Base-by-base conservation (phyloP, 345 rosid species). In the Noccaea bulbosa region DNA sequence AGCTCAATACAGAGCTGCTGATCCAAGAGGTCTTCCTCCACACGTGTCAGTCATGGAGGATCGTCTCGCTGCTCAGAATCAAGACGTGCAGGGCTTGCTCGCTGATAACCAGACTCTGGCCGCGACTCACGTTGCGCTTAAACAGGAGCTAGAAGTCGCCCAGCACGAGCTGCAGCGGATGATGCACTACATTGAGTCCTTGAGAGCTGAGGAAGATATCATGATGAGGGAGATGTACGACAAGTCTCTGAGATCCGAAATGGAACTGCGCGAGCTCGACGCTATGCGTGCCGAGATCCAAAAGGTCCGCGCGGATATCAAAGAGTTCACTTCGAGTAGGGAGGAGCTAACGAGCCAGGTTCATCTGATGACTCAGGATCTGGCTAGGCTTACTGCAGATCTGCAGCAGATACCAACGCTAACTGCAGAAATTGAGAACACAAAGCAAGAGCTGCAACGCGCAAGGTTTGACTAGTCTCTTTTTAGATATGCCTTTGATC, bases 71-170 rank as follows among this genome's bases (percentile, higher is more conserved):
- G 87, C 83, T 48, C 99, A 94, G 27, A 84, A 86, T 65, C 95
- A 94, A 65, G 98, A 88, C n/a, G 86, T 91, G 67, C 99, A 91
- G 74, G 96, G 81, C 11, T 82, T 94, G 5, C 74, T 94, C 46
- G 98, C 85, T 17, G 98, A 94, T 78, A 91, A 91, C 63, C 97
- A 91, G 81, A 71, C 90, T 60, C 76, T 88, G 1, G 97, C 96
- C 46, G 98, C 98, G 0, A 94, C 96, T 6, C 99, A 89, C 51
- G 98, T 94, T 35, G 97, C 99, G 1, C 76, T 94, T 5, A 94
- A 94, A 82, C 99, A 94, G 77, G 99, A 91, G 33, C 39, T 94
- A 66, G 99, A 94, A 73, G 93, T 80, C 43, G 82, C 93, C 1
- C 95, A 91, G 79, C 84, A 87, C 58, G 97, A 89, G 68, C 73